These are phyloP conservation scores for Apodospora peruviana DNA, from an alignment of 495 filamentous ascomycete species.

Conservation along the genomic window DNA sequence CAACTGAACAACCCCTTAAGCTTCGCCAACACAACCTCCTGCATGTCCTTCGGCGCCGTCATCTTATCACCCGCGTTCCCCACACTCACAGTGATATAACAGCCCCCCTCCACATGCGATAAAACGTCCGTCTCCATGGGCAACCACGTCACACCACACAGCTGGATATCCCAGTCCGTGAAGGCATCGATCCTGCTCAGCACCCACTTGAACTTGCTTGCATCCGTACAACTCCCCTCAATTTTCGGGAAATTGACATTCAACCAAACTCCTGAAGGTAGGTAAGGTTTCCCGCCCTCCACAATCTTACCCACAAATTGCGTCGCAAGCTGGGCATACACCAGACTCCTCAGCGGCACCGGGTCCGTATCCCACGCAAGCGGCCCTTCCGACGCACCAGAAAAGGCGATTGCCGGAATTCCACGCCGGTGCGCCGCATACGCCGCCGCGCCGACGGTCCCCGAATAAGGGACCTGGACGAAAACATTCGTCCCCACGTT, in stretches of 20 bases:
- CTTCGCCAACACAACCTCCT: conserved; percentile 52
- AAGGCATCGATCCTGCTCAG: conserved; percentile 52
- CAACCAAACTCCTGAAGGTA: conserved; percentile 53
- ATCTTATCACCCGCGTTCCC: conserved; percentile 52
- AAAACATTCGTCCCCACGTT: conserved; percentile 61
- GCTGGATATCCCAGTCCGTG: conserved; percentile 48
- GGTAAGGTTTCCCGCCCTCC: conserved; percentile 51
- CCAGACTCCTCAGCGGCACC: conserved; percentile 42
- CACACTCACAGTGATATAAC: conserved; percentile 59
- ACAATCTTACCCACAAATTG: conserved; percentile 50
- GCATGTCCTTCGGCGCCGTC: conserved; percentile 49
- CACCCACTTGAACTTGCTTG: conserved; percentile 53
- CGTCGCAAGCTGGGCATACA: conserved; percentile 57
- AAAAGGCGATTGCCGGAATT: conserved; percentile 63
- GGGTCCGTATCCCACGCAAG: conserved; percentile 47
- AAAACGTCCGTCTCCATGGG: conserved; percentile 53
- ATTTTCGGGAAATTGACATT: conserved; percentile 62
- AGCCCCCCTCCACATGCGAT: conserved; percentile 28
- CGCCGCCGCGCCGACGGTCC: conserved; percentile 56
- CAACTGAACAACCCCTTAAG: conserved; percentile 49
- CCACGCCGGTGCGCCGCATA: conserved; percentile 48
- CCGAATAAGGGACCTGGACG: conserved; percentile 47
- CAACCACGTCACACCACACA: conserved; percentile 49
- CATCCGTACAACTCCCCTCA: conserved; percentile 37
- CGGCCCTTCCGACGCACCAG: conserved; percentile 42